Percentiles rank a stretch among this genome's conserved stretches.
phyloP scores from a whole-genome alignment of 768 basidiomycete species.

The Dioszegia aurantiaca region DNA sequence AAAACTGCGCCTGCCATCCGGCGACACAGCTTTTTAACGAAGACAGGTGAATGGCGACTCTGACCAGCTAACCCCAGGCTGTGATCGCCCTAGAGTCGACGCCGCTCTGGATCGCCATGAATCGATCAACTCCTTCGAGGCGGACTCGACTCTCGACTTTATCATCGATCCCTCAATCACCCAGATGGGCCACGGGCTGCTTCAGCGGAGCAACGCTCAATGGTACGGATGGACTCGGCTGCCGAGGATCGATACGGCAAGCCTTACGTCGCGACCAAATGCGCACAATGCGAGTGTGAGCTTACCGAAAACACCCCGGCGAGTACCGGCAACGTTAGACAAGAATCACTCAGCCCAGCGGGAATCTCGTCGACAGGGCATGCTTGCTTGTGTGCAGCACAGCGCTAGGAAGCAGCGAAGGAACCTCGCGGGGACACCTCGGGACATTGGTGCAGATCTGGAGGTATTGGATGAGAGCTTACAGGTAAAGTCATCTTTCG shows the following conservation, averaged over 20 bases:
- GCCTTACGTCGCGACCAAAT: not conserved
- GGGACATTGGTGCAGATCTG: not conserved
- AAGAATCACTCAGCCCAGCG: no score
- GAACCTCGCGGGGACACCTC: not conserved
- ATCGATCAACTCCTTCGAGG: not conserved
- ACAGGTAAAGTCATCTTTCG: no score
- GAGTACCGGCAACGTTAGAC: no score
- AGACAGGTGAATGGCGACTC: not conserved
- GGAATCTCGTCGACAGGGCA: not conserved
- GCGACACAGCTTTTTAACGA: not conserved
- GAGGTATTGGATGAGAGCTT: not conserved
- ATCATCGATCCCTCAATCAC: not conserved
- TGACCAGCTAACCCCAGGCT: not conserved
- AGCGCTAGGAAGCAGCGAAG: constrained; percentile 2
- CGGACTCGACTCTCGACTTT: not conserved
- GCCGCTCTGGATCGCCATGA: no score
- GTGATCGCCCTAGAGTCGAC: not conserved
- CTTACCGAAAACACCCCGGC: not conserved
- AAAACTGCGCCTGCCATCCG: not conserved
- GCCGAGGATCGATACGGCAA: not conserved
- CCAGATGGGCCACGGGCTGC: not conserved
- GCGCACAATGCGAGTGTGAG: no score
- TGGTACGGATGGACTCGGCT: constrained; percentile 11
- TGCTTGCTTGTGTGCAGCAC: constrained; percentile 3
- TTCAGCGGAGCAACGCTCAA: not conserved